A percentile compares a stretch with the other conserved stretches of the same genome.
Evolutionary conservation across 768 basidiomycete species (phyloP).

Genomic region (Obba rivulosa): DNA sequence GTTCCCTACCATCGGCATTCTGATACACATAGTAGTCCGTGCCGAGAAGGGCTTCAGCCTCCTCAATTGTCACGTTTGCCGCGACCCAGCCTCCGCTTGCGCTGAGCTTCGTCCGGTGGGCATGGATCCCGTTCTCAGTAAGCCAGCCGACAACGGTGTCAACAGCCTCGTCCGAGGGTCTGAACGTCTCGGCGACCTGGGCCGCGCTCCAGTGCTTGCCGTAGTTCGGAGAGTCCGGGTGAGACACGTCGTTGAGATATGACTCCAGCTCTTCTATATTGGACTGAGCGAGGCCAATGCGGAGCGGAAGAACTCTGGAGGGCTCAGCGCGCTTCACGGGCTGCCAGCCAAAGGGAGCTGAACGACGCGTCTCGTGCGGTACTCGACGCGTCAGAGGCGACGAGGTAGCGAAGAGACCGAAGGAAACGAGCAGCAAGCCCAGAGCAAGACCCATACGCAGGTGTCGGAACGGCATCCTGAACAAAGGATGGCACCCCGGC

Average conservation of each 20-base stretch:
- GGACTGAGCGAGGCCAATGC: conserved; percentile 42
- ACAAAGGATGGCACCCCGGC: no score
- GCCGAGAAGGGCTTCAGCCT: conserved; percentile 39
- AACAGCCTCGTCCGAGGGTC: conserved; percentile 37
- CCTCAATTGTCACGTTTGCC: conserved; percentile 33
- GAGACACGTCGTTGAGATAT: conserved; percentile 41
- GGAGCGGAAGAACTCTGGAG: conserved; percentile 37
- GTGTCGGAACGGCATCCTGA: no score
- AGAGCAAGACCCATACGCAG: no score
- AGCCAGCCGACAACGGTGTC: conserved; percentile 41
- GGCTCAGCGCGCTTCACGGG: conserved; percentile 31
- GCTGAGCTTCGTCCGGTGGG: conserved; percentile 33
- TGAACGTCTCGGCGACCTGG: conserved; percentile 40
- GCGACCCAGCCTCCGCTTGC: conserved; percentile 39
- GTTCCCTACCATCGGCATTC: conserved; percentile 43
- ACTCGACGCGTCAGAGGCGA: conserved; percentile 29
- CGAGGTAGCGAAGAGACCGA: no score
- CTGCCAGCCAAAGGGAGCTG: conserved; percentile 35
- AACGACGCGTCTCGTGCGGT: conserved; percentile 15
- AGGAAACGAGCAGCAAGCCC: no score
- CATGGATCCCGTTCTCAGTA: conserved; percentile 32
- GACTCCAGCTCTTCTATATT: conserved; percentile 42
- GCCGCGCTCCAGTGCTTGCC: conserved; percentile 44
- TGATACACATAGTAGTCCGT: conserved; percentile 55
- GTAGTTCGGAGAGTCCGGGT: conserved; percentile 46